Evolutionary conservation across 1,284 basidiomycete species (phyloP), one percentile per base, ranked within the genome.

Genomic region (Schizophyllum amplum): DNA sequence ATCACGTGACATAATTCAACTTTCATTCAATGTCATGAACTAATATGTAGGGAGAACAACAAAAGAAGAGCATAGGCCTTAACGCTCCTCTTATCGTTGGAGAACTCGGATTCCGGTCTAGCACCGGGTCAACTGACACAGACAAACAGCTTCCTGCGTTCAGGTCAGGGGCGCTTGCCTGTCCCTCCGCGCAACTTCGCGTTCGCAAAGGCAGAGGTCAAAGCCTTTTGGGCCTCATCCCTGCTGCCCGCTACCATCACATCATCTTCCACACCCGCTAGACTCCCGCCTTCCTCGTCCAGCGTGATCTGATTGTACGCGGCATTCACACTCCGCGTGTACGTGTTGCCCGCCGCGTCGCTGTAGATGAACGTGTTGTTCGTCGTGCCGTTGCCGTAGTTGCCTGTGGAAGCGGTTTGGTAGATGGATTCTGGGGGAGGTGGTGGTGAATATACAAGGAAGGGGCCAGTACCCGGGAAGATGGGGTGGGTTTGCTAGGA

Each of bases 311-410:
- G 76, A 65, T 84, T 80, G 62, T 79, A 72, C 6, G 76, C 77
- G 1, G 84, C 82, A 58, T 81, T 75, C 55, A 91, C 86, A 25
- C 73, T 65, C 55, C 87, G 75, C 54, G 71, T 68, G 67, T 78
- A 90, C 0, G 85, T 86, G 68, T 89, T 85, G 51, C 82, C 83
- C 7, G 68, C 67, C 22, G 66, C 61, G 66, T 90, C 86, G 9
- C 67, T 61, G 64, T 90, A 91, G 50, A 67, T 70, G 68, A 90
- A 83, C 7, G 77, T 79, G 67, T 90, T 89, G 67, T 78, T 80
- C 67, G 74, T 87, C 1, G 83, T 86, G 47, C 86, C 87, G 59
- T 86, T 87, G 0, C 83, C 86, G 21, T 67, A 75, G 67, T 83
- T 84, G 4, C 81, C 79, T 0, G 70, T 69, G 5, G 75, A 59